phyloP scores from a whole-genome alignment of 306 rosid species.

The Sindora glabra region DNA sequence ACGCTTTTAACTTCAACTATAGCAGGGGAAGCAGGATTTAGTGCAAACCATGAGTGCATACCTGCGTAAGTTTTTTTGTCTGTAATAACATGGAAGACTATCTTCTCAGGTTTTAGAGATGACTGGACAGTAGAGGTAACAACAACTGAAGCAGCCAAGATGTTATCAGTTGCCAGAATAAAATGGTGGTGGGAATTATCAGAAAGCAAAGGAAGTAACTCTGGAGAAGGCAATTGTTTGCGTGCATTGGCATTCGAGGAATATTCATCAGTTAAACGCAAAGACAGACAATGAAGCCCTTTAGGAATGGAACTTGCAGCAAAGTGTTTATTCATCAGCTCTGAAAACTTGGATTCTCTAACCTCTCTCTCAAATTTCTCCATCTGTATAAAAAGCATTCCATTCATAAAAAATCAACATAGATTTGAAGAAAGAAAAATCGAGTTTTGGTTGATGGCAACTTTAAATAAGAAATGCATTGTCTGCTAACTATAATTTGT shows the following conservation, averaged over 20 bases:
- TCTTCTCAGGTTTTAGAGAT: slow-evolving; percentile 65
- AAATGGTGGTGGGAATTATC: slow-evolving; percentile 88
- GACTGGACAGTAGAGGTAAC: slow-evolving; percentile 89
- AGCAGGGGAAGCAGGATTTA: slow-evolving; percentile 81
- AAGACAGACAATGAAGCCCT: slow-evolving; percentile 89
- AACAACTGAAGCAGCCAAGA: slow-evolving; percentile 96
- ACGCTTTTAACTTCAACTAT: slow-evolving; percentile 89
- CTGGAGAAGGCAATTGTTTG: slow-evolving; percentile 91
- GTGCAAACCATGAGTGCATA: slow-evolving; percentile 99
- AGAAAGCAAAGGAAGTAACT: slow-evolving; percentile 78
- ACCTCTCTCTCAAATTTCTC: slow-evolving; percentile 86
- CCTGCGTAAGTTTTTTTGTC: slow-evolving; percentile 96
- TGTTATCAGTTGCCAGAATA: slow-evolving; percentile 87
- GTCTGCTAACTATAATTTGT: no score
- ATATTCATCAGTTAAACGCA: slow-evolving; percentile 98
- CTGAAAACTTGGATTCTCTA: slow-evolving; percentile 76
- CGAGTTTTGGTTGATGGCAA: no score
- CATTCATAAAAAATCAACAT: no score
- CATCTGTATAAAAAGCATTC: slow-evolving; percentile 61
- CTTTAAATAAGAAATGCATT: no score
- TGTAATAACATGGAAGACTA: slow-evolving; percentile 94
- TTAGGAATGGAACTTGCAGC: slow-evolving; percentile 96
- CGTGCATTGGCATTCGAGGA: slow-evolving; percentile 98
- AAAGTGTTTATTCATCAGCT: slow-evolving; percentile 90
- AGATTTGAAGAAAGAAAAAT: no score